Evolutionary conservation across 2,329 filamentous ascomycete species (phyloP).

Genomic region (Hypoxylon sp.): DNA sequence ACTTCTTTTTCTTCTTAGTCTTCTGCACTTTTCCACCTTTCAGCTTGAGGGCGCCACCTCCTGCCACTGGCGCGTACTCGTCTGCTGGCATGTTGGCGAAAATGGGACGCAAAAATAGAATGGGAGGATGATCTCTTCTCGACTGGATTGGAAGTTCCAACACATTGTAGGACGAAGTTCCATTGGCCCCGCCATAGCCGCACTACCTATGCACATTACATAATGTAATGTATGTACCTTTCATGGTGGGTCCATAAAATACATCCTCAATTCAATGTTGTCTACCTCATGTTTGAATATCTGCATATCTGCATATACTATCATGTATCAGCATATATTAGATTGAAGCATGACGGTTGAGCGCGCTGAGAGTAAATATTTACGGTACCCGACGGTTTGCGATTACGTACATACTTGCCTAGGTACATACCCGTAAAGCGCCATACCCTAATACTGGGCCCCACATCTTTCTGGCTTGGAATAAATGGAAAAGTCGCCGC

Average conservation of each 20-base stretch:
- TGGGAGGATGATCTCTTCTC: neutral
- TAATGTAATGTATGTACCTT: no score
- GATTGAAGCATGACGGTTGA: no score
- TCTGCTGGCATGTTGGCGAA: slow-evolving; percentile 74
- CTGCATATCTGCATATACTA: no score
- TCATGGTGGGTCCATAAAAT: no score
- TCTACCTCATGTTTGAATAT: no score
- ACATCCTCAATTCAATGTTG: no score
- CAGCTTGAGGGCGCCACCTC: slow-evolving; percentile 84
- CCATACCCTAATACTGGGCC: neutral
- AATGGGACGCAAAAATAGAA: neutral
- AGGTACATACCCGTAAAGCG: no score
- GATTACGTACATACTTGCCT: no score
- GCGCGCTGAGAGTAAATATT: no score
- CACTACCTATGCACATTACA: neutral
- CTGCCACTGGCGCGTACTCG: slow-evolving; percentile 77
- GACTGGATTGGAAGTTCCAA: slow-evolving; percentile 10
- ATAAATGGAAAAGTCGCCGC: slow-evolving; percentile 50
- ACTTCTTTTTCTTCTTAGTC: slow-evolving; percentile 75
- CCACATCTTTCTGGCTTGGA: neutral
- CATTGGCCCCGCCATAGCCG: neutral
- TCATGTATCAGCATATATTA: no score
- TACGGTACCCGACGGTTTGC: no score
- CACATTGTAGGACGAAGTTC: neutral
- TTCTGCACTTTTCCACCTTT: slow-evolving; percentile 80